A percentile compares a stretch with the other conserved stretches of the same genome.
These are phyloP conservation scores for Xylaria flabelliformis DNA, from an alignment of 495 filamentous ascomycete genomes.

Conservation along the genomic window DNA sequence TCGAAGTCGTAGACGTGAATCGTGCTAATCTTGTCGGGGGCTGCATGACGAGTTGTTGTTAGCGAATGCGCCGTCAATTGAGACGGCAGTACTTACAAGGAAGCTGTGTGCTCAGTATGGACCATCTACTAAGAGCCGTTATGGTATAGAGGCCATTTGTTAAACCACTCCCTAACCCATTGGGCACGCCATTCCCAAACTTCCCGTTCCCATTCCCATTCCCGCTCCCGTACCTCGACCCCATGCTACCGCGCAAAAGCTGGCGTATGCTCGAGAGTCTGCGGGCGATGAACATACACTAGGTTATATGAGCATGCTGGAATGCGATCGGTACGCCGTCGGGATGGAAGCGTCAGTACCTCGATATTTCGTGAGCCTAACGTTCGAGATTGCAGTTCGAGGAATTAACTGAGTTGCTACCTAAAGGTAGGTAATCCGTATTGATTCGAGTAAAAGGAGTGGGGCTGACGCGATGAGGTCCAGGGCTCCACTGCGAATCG, in stretches of 20 bases:
- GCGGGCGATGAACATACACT: constrained; percentile 21
- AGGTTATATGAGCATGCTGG: constrained; percentile 13
- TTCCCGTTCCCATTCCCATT: neutral
- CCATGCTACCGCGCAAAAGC: constrained; percentile 26
- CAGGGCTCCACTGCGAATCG: neutral
- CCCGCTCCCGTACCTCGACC: constrained; percentile 11
- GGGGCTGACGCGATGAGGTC: neutral
- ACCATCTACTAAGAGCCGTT: constrained; percentile 83
- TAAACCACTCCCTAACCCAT: constrained; percentile 33
- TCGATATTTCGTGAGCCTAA: neutral
- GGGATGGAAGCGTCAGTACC: neutral
- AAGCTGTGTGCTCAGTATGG: constrained; percentile 71
- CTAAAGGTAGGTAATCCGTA: neutral
- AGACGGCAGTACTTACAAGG: constrained; percentile 53
- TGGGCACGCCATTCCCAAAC: constrained; percentile 17
- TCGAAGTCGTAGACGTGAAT: constrained; percentile 99
- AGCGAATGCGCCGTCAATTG: neutral
- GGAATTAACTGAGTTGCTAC: neutral
- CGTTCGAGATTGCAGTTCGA: neutral
- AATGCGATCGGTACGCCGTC: neutral
- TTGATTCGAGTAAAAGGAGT: neutral
- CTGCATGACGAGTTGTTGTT: constrained; percentile 41
- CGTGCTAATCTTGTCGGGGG: constrained; percentile 69
- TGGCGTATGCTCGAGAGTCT: constrained; percentile 12
- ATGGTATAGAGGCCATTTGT: constrained; percentile 57